Evolutionary conservation across 2,329 filamentous ascomycete species (phyloP), one percentile per base, ranked within the genome.

Genomic region (Sarocladium brachiariae): DNA sequence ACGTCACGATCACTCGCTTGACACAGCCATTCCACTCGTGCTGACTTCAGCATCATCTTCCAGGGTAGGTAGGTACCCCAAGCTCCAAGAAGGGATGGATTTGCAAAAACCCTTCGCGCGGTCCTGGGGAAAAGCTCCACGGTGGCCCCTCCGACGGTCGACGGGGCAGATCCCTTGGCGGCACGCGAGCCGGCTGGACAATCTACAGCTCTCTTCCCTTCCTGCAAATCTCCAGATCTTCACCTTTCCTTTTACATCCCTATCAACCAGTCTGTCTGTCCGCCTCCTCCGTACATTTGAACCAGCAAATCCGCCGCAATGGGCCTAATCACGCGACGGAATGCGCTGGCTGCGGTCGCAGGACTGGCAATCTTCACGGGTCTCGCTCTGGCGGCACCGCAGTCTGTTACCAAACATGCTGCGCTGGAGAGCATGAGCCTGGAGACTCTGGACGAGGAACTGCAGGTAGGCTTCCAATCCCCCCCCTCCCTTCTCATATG

Each of bases 371-470:
- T 67, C 25, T 55, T 65, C 38, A 60, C 56, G 14, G 58, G 56
- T 30, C 57, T 58, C 24, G 62, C 55, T 16, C 51, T 55, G 21
- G 57, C 57, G 43, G 61, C 55, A 54, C 62, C 51, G 52, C 61
- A 58, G 55, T 55, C 56, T 31, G 55, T 55, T 5, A 54, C 52
- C 14, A 50, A 52, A 27, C 51, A 54, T n/a, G 41, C 52, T 11
- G 54, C 57, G 7, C 38, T 64, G 4, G 61, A 67, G 21, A 58
- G 54, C 27, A 51, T 84, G 63, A 81, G 75, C 58, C 66, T 87
- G 33, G 76, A 81, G 18, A 79, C 87, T 65, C 79, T 95, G 41
- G 86, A 90, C 58, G 81, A 85, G 57, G 76, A 85, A 68, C 74
- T 95, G 43, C 87, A 92, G 78, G 77, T 79, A 61, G 21, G 25